These are phyloP conservation scores for Leccinum longicurvipes DNA, from an alignment of 768 basidiomycete species.

Conservation along the genomic window DNA sequence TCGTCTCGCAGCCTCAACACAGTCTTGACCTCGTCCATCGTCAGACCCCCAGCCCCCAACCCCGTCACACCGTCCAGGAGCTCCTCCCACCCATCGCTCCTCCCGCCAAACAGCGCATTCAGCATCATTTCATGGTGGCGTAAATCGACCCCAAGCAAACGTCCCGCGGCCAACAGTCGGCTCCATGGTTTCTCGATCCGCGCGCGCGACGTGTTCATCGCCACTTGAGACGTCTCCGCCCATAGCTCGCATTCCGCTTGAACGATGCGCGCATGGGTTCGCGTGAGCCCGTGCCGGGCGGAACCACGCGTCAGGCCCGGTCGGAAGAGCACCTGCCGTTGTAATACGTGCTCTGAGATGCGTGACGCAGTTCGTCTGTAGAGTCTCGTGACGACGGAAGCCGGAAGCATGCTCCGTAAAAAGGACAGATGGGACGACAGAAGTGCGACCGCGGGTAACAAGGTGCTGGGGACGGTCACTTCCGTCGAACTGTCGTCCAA, in stretches of 20 bases:
- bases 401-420: constrained; percentile 63
- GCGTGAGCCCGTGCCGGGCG: constrained; percentile 19
- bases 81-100: constrained; percentile 49
- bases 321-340: constrained; percentile 78
- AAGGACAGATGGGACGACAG: constrained; percentile 77
- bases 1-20: constrained; percentile 49
- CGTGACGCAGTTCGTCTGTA: constrained; percentile 74
- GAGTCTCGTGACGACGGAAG: constrained; percentile 50
- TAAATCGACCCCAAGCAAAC: constrained; percentile 57
- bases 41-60: constrained; percentile 60
- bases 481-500: constrained; percentile 21
- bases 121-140: constrained; percentile 33
- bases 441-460: constrained; percentile 73
- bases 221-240: constrained; percentile 72
- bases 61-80: constrained; percentile 41
- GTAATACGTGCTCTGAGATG: constrained; percentile 74
- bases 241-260: constrained; percentile 76
- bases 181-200: constrained; percentile 77
- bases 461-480: constrained; percentile 59
- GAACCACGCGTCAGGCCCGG: constrained; percentile 54
- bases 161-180: constrained; percentile 64
- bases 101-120: constrained; percentile 14
- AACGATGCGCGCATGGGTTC: constrained; percentile 55
- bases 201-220: constrained; percentile 43
- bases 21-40: constrained; percentile 55